Evolutionary conservation across 352 stramenopile species (phyloP).

Genomic region (Thalassiosira pacifica): DNA sequence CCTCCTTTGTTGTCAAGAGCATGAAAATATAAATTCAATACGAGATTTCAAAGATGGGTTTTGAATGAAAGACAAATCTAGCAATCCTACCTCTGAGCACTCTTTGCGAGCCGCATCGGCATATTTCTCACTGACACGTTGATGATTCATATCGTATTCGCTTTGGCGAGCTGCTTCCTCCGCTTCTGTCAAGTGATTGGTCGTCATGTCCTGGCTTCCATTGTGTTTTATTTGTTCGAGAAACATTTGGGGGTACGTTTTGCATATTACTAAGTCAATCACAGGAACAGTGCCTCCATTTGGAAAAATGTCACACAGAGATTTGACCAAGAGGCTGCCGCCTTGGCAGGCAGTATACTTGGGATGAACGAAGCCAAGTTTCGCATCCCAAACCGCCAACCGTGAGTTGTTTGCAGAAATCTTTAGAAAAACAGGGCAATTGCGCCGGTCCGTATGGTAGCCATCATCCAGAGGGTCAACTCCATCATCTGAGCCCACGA

Average conservation of each 20-base stretch:
- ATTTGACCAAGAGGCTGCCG: slow-evolving; percentile 67
- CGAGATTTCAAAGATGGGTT: too few relatives aligned
- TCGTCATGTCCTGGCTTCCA: slow-evolving; percentile 16
- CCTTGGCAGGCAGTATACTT: slow-evolving; percentile 33
- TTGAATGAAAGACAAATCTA: too few relatives aligned
- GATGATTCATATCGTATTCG: slow-evolving; percentile 63
- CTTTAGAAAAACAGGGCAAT: slow-evolving; percentile 65
- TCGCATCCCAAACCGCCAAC: slow-evolving; percentile 86
- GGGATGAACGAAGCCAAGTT: slow-evolving; percentile 84
- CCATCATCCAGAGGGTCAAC: slow-evolving; percentile 85
- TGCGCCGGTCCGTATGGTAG: slow-evolving; percentile 58
- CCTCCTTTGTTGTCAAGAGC: slow-evolving; percentile 56
- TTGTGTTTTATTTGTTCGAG: slow-evolving; percentile 67
- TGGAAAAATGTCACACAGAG: slow-evolving; percentile 68
- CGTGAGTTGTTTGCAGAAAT: slow-evolving; percentile 84
- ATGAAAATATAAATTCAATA: slow-evolving; percentile 25
- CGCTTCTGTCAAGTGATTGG: slow-evolving; percentile 72
- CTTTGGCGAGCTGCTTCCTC: slow-evolving; percentile 69
- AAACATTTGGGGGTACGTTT: slow-evolving; percentile 79
- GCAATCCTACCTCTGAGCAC: slow-evolving; percentile 72
- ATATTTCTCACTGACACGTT: slow-evolving; percentile 72
- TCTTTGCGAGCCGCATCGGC: slow-evolving; percentile 68
- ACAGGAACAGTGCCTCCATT: slow-evolving; percentile 77
- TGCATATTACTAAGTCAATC: slow-evolving; percentile 78
- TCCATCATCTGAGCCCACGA: slow-evolving; percentile 79